Evolutionary conservation across 1,139 yeast genomes (phyloP).

Genomic region (Sugiyamaella japonica): DNA sequence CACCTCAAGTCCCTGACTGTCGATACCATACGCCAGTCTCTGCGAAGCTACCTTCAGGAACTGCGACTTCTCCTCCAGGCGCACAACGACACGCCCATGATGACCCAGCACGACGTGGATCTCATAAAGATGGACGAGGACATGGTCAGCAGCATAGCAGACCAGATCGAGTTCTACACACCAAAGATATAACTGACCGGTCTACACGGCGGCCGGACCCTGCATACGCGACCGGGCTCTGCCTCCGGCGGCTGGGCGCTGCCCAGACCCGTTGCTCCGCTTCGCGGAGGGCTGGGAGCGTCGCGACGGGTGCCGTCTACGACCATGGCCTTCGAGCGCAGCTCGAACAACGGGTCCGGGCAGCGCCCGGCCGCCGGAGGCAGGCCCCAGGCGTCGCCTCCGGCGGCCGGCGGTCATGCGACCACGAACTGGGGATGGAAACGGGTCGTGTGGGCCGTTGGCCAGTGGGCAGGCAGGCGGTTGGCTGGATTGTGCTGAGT

Average conservation of each 20-base stretch:
- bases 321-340: no score
- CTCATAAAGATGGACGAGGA: constrained; percentile 3
- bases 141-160: not conserved
- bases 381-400: no score
- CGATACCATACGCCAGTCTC: not conserved
- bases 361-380: no score
- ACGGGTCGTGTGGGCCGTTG: not conserved
- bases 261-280: not conserved
- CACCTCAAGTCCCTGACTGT: not conserved
- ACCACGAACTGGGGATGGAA: not conserved
- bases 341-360: no score
- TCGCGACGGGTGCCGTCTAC: no score
- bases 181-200: no score
- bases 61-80: not conserved
- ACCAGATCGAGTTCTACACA: not conserved
- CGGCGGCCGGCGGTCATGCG: no score
- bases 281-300: not conserved
- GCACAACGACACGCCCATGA: not conserved
- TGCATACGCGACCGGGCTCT: not conserved
- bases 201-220: no score
- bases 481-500: not conserved
- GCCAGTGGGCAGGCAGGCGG: not conserved
- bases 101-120: constrained; percentile 1
- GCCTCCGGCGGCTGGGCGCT: not conserved
- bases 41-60: not conserved